Evolutionary conservation across 768 basidiomycete species (phyloP).

Genomic region (Auricularia sp.): DNA sequence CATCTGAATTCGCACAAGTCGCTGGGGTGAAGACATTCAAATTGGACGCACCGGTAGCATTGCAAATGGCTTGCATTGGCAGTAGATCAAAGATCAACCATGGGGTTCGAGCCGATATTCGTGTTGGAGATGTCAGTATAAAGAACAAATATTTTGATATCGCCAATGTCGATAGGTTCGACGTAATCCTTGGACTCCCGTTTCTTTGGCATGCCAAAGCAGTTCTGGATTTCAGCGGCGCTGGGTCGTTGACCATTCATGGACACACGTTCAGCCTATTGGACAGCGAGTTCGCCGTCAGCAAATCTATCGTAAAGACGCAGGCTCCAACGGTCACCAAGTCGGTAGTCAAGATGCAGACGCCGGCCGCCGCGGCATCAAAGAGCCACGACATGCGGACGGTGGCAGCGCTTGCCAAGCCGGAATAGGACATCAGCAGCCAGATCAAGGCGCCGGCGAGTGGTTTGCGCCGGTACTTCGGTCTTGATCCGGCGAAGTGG

Average conservation of each 20-base stretch:
- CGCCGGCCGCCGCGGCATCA: no score
- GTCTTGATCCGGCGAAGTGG: neutral
- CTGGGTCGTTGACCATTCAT: neutral
- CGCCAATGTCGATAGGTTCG: constrained; percentile 26
- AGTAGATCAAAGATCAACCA: constrained; percentile 21
- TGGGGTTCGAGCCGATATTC: constrained; percentile 12
- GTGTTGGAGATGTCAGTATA: neutral
- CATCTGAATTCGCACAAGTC: constrained; percentile 14
- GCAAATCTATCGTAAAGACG: no score
- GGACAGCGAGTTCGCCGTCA: neutral
- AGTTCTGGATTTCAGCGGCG: constrained; percentile 16
- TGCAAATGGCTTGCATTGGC: constrained; percentile 25
- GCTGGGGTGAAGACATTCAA: constrained; percentile 5
- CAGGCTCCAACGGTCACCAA: no score
- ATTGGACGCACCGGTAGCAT: constrained; percentile 10
- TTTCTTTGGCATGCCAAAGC: constrained; percentile 25
- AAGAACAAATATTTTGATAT: constrained; percentile 17
- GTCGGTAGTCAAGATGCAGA: no score
- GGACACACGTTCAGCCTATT: neutral
- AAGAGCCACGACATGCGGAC: neutral
- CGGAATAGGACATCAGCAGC: neutral
- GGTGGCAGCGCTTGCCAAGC: no score
- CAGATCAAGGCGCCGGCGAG: neutral
- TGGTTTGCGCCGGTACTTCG: neutral
- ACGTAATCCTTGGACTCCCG: constrained; percentile 25